Evolutionary conservation across 2,329 filamentous ascomycete genomes (phyloP).

Genomic region (Calcarisporium arbuscula): DNA sequence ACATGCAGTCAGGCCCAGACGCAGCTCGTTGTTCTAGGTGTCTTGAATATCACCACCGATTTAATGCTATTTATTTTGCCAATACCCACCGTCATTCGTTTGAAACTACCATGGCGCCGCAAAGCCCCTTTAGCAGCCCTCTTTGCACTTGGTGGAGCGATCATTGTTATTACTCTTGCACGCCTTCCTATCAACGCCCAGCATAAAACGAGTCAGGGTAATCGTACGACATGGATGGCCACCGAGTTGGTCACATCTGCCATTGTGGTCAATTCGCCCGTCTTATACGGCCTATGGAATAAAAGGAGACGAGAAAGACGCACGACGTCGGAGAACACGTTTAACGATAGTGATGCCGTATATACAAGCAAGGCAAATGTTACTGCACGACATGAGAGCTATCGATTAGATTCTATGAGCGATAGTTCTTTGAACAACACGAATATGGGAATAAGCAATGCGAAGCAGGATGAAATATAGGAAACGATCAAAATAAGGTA

Average conservation of each 20-base stretch:
- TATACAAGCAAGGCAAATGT: neutral
- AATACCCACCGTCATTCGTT: slow-evolving; percentile 18
- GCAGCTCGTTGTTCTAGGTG: slow-evolving; percentile 25
- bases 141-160: slow-evolving; percentile 31
- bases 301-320: slow-evolving; percentile 15
- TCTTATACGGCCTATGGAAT: slow-evolving; percentile 28
- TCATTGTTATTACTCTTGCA: slow-evolving; percentile 32
- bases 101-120: slow-evolving; percentile 20
- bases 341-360: too few species aligned
- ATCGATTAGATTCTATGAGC: too few species aligned
- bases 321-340: neutral
- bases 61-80: slow-evolving; percentile 20
- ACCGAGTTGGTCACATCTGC: slow-evolving; percentile 26
- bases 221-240: slow-evolving; percentile 31
- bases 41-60: slow-evolving; percentile 27
- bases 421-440: too few species aligned
- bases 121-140: slow-evolving; percentile 26
- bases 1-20: slow-evolving; percentile 22
- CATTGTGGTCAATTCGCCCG: slow-evolving; percentile 31
- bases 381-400: too few species aligned
- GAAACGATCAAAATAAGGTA: too few species aligned
- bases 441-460: too few species aligned
- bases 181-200: slow-evolving; percentile 29
- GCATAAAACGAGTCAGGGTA: slow-evolving; percentile 26
- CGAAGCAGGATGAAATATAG: too few species aligned